phyloP scores from a whole-genome alignment of 345 rosid genomes.

The Sisymbrium altissimum region DNA sequence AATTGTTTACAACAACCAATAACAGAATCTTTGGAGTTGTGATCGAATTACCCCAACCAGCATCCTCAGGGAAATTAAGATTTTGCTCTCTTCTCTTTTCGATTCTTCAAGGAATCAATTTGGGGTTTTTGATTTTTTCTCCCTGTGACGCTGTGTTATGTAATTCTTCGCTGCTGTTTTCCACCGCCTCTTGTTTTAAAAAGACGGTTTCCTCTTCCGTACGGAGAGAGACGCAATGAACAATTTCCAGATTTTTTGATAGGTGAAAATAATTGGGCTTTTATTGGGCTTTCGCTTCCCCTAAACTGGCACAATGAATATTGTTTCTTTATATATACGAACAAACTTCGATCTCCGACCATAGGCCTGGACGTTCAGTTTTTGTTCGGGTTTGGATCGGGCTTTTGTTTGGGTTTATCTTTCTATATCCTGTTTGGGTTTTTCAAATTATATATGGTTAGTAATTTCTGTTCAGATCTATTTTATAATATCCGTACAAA shows the following conservation, averaged over 20 bases:
- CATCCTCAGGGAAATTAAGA: slow-evolving; percentile 28
- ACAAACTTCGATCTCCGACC: too few species aligned
- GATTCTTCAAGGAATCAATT: not conserved
- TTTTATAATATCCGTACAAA: too few species aligned
- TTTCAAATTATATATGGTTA: too few species aligned
- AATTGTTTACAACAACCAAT: not conserved
- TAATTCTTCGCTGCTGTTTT: not conserved
- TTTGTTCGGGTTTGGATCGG: too few species aligned
- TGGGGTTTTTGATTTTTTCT: not conserved
- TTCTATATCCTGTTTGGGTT: too few species aligned
- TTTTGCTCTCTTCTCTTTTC: not conserved
- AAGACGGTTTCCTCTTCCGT: not conserved
- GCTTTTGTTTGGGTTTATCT: too few species aligned
- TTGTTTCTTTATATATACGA: too few species aligned
- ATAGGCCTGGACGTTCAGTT: too few species aligned
- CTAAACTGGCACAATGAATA: too few species aligned
- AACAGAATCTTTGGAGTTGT: slow-evolving; percentile 1
- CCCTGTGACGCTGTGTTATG: too few species aligned
- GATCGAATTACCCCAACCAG: slow-evolving; percentile 21
- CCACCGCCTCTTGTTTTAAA: not conserved
- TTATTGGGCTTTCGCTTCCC: not conserved
- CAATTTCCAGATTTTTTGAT: not conserved
- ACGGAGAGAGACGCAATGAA: not conserved
- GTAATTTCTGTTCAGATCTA: too few species aligned
- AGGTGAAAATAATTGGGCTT: too few species aligned